phyloP scores from a whole-genome alignment of 2,329 filamentous ascomycete species.

The Parasarocladium wereldwijsianum region DNA sequence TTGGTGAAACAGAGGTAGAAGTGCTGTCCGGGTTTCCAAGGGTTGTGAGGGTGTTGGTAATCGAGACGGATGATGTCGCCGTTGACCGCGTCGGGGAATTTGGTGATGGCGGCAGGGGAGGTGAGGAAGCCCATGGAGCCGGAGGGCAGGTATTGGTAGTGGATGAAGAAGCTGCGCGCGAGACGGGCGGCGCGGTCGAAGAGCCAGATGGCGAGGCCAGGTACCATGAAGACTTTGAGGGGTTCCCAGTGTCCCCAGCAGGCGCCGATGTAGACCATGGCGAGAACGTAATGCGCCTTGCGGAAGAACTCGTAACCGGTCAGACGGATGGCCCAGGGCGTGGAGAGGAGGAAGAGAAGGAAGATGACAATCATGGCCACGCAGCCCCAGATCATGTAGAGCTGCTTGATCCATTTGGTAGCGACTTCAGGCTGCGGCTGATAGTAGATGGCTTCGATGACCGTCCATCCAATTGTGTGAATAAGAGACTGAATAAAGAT shows the following conservation, averaged over 20 bases:
- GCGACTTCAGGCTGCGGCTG: constrained; percentile 53
- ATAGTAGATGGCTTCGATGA: constrained; percentile 52
- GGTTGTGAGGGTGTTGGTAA: constrained; percentile 42
- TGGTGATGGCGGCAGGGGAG: constrained; percentile 26
- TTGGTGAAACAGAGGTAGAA: constrained; percentile 57
- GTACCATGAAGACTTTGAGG: constrained; percentile 53
- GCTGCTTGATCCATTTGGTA: constrained; percentile 40
- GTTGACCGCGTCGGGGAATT: constrained; percentile 39
- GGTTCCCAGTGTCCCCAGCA: constrained; percentile 63
- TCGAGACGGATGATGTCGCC: constrained; percentile 53
- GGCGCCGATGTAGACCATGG: constrained; percentile 59
- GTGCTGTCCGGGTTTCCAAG: constrained; percentile 54
- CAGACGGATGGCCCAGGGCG: constrained; percentile 37
- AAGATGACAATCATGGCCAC: constrained; percentile 52
- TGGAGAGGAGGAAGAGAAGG: constrained; percentile 44
- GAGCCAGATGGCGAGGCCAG: constrained; percentile 48
- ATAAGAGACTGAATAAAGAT: constrained; percentile 53
- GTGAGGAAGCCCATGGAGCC: constrained; percentile 37
- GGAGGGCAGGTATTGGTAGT: constrained; percentile 35
- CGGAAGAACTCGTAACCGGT: constrained; percentile 69
- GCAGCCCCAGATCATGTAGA: constrained; percentile 60
- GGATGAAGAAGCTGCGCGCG: constrained; percentile 42
- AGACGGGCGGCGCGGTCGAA: constrained; percentile 47
- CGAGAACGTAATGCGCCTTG: constrained; percentile 58
- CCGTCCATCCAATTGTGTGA: constrained; percentile 57